Percentiles rank a stretch among this genome's conserved stretches.
phyloP scores from a whole-genome alignment of 192 early-diverging fungal species.

The Coemansia sp. region DNA sequence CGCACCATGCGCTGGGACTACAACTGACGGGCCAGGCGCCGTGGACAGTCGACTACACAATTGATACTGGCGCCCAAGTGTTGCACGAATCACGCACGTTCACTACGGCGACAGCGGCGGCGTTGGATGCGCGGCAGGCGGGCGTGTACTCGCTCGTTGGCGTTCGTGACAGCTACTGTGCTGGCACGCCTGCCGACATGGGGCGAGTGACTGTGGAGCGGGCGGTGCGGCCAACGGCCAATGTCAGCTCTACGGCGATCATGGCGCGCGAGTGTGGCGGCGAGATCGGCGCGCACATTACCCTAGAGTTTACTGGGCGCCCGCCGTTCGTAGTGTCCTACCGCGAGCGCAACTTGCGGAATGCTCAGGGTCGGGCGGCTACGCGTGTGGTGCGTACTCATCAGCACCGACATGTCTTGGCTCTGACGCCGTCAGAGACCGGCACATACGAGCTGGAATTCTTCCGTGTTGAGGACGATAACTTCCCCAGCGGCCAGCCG shows the following conservation, averaged over 20 bases:
- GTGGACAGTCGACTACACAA: slow-evolving; percentile 42
- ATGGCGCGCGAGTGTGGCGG: slow-evolving; percentile 54
- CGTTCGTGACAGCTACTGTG: slow-evolving; percentile 41
- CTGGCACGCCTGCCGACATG: not conserved
- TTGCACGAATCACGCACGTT: slow-evolving; percentile 22
- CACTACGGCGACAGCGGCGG: slow-evolving; percentile 2
- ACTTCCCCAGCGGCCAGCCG: slow-evolving; percentile 47
- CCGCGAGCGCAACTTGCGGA: slow-evolving; percentile 44
- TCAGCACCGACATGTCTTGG: slow-evolving; percentile 37
- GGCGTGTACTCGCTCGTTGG: slow-evolving; percentile 35
- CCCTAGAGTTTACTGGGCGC: slow-evolving; percentile 42
- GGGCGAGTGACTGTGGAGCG: slow-evolving; percentile 31
- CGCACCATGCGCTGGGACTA: slow-evolving; percentile 29
- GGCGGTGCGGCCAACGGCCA: slow-evolving; percentile 25
- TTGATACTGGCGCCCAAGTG: slow-evolving; percentile 18
- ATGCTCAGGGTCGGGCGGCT: slow-evolving; percentile 21
- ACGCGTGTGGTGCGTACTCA: slow-evolving; percentile 35
- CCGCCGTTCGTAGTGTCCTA: slow-evolving; percentile 50
- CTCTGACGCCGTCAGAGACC: slow-evolving; percentile 37
- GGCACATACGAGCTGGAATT: slow-evolving; percentile 51
- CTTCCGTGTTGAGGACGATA: slow-evolving; percentile 49
- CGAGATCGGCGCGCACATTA: slow-evolving; percentile 45
- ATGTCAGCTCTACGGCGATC: slow-evolving; percentile 38
- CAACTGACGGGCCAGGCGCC: slow-evolving; percentile 32
- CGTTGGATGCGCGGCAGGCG: slow-evolving; percentile 24